Evolutionary conservation across 805 yeast species (phyloP), one percentile per base, ranked within the genome.

Genomic region (Pichia cabralensis): DNA sequence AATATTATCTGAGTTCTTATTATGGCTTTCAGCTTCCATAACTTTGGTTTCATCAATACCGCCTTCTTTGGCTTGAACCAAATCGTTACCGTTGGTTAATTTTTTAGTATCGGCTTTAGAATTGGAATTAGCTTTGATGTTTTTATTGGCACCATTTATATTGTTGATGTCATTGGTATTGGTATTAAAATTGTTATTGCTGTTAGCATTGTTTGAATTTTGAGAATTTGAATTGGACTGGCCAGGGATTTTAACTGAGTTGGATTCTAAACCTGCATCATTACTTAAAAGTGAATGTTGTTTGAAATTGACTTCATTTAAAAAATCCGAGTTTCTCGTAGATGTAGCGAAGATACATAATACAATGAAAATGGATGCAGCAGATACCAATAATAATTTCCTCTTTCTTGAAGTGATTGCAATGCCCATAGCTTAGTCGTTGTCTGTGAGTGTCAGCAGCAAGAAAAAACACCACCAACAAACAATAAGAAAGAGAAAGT

Each of bases 11-110:
- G 30, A 19, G 13, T 24, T 22, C 9, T 37, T 40, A n/a, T n/a
- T n/a, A n/a, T n/a, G n/a, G 31, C 57, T 62, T 40, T 62, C 67
- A 9, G 58, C 60, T 22, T 46, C 39, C 37, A 58, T 61, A 36
- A 64, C 65, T 37, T 60, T 60, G n/a, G 55, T 37, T 41, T 64
- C 70, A 33, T 65, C 69, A 20, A 63, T 57, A 6, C 40, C 51
- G 2, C 68, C 69, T 14, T 50, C 43, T 35, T 55, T 51, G 36
- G 55, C 55, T 26, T 37, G 49, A 7, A 58, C 61, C n/a, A 49
- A 31, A 24, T 47, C 45, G 36, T 55, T 56, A 8, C 49, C 46
- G 28, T 47, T 52, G 13, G 44, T 41, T 9, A 45, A 41, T 10
- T 46, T 45, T 26, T 42, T 46, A 8, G 48, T 40, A 17, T 35